phyloP scores from a whole-genome alignment of 2,329 filamentous ascomycete genomes.

The Sporothrix humicola region DNA sequence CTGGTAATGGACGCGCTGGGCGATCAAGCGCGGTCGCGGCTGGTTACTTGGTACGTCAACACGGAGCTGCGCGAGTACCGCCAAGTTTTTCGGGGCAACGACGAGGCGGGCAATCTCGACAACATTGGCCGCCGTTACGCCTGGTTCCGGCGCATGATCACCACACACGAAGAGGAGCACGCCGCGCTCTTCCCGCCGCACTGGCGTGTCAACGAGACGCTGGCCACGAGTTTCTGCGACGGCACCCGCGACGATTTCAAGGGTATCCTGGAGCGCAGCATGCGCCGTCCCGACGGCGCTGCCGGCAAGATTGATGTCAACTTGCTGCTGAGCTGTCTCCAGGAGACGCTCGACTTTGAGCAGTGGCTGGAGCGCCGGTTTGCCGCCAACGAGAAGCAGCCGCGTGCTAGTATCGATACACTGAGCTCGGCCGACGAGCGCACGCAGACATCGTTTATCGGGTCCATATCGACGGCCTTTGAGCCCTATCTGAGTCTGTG shows the following conservation, averaged over 20 bases:
- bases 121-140: conserved; percentile 95
- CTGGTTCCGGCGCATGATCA: conserved; percentile 96
- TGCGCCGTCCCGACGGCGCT: conserved; percentile 72
- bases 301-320: conserved; percentile 57
- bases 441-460: conserved; percentile 73
- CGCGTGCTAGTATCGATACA: conserved; percentile 86
- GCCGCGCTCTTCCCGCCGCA: conserved; percentile 81
- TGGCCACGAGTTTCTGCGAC: conserved; percentile 93
- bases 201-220: conserved; percentile 88
- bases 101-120: conserved; percentile 93
- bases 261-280: conserved; percentile 85
- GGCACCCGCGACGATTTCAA: conserved; percentile 95
- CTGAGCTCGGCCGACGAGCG: conserved; percentile 79
- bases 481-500: conserved; percentile 96
- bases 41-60: conserved; percentile 98
- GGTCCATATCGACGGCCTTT: conserved; percentile 93
- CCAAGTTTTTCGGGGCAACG: conserved; percentile 92
- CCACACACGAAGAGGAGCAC: conserved; percentile 94
- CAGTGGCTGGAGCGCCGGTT: conserved; percentile 88
- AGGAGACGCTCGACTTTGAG: conserved; percentile 88
- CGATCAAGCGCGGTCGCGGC: conserved; percentile 77
- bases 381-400: conserved; percentile 47
- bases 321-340: conserved; percentile 58
- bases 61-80: conserved; percentile 94
- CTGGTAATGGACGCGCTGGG: conserved; percentile 93